Evolutionary conservation across 1,284 basidiomycete genomes (phyloP).

Genomic region (Marasmius tenuissimus): DNA sequence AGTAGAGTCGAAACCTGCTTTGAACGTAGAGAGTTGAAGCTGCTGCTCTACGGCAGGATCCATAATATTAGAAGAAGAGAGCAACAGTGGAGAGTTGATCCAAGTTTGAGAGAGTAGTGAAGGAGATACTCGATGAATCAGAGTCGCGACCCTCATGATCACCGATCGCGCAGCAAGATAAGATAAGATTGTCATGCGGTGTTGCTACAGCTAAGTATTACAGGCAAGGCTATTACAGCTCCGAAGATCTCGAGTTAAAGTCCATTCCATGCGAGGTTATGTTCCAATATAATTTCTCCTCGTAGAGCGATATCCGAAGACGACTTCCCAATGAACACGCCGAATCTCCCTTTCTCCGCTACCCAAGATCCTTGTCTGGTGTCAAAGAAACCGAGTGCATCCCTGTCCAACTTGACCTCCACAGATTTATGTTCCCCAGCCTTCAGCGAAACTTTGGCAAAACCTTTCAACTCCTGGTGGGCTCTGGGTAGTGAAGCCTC

Average conservation of each 20-base stretch:
- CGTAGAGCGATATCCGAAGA: constrained; percentile 35
- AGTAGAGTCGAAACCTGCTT: constrained; percentile 32
- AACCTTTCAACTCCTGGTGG: constrained; percentile 45
- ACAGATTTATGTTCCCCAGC: constrained; percentile 39
- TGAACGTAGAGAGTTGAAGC: constrained; percentile 66
- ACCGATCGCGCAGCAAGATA: no score
- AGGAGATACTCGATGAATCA: no score
- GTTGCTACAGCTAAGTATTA: no score
- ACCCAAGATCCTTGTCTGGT: constrained; percentile 39
- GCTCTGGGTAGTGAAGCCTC: constrained; percentile 35
- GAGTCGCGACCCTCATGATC: no score
- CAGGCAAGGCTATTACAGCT: no score
- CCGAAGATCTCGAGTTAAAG: constrained; percentile 20
- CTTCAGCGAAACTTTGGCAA: constrained; percentile 42
- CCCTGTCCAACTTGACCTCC: constrained; percentile 36
- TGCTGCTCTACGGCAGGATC: constrained; percentile 37
- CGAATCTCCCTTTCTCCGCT: constrained; percentile 42
- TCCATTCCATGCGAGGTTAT: constrained; percentile 40
- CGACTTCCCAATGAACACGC: constrained; percentile 38
- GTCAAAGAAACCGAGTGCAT: constrained; percentile 46
- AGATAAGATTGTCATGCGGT: no score
- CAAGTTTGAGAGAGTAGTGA: no score
- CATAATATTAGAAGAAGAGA: not conserved
- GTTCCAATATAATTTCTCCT: constrained; percentile 29
- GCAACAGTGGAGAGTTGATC: no score